Evolutionary conservation across 306 rosid genomes (phyloP).

Genomic region (Datisca glomerata): DNA sequence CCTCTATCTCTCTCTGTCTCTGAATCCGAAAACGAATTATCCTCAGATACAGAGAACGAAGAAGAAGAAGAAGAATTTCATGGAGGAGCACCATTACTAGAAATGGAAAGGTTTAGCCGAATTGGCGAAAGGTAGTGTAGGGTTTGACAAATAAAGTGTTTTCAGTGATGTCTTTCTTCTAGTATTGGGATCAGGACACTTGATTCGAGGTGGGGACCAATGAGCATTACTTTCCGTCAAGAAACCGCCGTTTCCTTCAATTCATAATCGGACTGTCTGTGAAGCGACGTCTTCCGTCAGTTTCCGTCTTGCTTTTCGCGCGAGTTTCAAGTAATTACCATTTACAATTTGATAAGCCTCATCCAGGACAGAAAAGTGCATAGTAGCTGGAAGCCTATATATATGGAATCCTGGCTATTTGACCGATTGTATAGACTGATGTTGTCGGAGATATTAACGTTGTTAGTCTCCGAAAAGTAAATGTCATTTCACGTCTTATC

Average conservation of each 20-base stretch:
- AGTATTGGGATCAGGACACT: conserved; percentile 5
- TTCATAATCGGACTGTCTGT: no score
- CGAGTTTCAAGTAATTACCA: no score
- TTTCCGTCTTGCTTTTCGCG: not conserved
- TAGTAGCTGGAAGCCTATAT: no score
- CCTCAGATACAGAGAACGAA: not conserved
- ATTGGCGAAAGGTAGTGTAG: conserved; percentile 35
- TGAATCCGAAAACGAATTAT: not conserved
- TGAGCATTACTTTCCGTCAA: conserved; percentile 12
- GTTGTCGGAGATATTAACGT: conserved; percentile 5
- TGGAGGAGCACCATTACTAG: conserved; percentile 15
- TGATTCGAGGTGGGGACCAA: conserved; percentile 35
- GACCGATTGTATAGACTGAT: no score
- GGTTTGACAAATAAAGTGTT: conserved; percentile 27
- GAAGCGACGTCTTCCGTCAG: no score
- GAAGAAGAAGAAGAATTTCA: conserved; percentile 7
- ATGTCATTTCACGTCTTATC: conserved; percentile 10
- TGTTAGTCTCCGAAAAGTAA: conserved; percentile 11
- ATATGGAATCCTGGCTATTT: no score
- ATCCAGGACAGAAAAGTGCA: no score
- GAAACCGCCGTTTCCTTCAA: conserved; percentile 1
- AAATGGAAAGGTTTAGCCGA: conserved; percentile 37
- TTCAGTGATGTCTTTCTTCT: conserved; percentile 2
- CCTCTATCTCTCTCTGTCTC: no score
- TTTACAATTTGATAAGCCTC: no score